Evolutionary conservation across 2,329 filamentous ascomycete genomes (phyloP), one percentile per base, ranked within the genome.

Genomic region (Hypoxylon rubiginosum): DNA sequence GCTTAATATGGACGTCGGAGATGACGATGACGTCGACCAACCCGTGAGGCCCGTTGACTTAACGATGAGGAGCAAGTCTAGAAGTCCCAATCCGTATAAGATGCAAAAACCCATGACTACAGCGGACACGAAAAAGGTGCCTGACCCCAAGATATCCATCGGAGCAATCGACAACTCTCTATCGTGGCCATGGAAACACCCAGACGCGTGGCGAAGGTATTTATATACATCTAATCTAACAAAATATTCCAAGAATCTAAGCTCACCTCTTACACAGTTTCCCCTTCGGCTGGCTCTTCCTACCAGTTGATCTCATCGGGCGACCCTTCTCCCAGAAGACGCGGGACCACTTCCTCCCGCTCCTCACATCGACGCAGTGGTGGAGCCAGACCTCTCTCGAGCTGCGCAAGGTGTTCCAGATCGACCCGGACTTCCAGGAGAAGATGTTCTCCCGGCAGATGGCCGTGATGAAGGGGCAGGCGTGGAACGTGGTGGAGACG

Each of bases 121-220:
- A 0, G 87, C 86, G n/a, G 84, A 82, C 55, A 80, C 81, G 30
- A 79, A 81, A 8, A 84, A 81, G 24, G 84, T 73, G 26, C 78
- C 74, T 30, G 83, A 81, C 63, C 85, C 91, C 7, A 84, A 86
- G 24, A 91, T 97, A 62, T 88, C 88, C 3, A 86, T 99, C 59
- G 96, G 96, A 50, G 96, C 96, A 61, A 99, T 99, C 71, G 96
- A 99, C 79, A 99, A 99, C 79, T 97, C 94, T 71, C 80, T 99
- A 70, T 98, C 96, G 1, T 99, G 96, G 94, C 96, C 96, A 1
- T 99, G 95, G 96, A 98, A 98, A 79, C 95, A 98, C 74, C 95
- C 95, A 0, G 95, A 99, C 83, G 96, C 95, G 32, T 91, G 90
- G 86, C 82, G 87, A 76, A 90, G 85, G 84, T 83, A 75, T 19